A percentile compares a stretch with the other conserved stretches of the same genome.
Conservation (phyloP, 371 early-diverging fungal genomes). For the Mortierella sp. region DNA sequence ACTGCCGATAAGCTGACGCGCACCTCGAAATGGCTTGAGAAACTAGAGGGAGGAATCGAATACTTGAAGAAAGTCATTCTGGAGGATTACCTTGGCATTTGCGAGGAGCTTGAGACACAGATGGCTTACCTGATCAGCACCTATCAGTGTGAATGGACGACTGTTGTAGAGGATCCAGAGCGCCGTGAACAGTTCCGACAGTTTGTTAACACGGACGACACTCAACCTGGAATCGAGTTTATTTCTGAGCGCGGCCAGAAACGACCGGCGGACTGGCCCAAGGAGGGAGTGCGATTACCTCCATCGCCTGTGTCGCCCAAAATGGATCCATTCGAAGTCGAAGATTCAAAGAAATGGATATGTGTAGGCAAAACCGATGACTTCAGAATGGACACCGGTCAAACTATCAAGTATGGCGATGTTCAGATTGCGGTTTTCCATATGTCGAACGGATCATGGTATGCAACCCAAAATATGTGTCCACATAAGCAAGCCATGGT, state of each 20-base stretch:
- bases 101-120: slow-evolving; percentile 68
- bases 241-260: slow-evolving; percentile 72
- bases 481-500: slow-evolving; percentile 78
- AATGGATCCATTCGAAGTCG: slow-evolving; percentile 32
- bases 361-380: slow-evolving; percentile 38
- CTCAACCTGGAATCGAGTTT: slow-evolving; percentile 64
- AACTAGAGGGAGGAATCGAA: slow-evolving; percentile 75
- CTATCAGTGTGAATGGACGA: slow-evolving; percentile 76
- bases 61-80: slow-evolving; percentile 71
- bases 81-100: slow-evolving; percentile 74
- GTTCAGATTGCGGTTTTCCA: slow-evolving; percentile 74
- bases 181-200: slow-evolving; percentile 68
- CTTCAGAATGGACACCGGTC: slow-evolving; percentile 66
- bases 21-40: slow-evolving; percentile 79
- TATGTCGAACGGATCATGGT: slow-evolving; percentile 62
- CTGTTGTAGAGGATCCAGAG: slow-evolving; percentile 68
- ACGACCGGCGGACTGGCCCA: slow-evolving; percentile 76
- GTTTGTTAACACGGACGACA: slow-evolving; percentile 71
- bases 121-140: slow-evolving; percentile 69
- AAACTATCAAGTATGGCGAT: slow-evolving; percentile 67
- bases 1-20: slow-evolving; percentile 76
- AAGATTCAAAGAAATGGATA: slow-evolving; percentile 15
- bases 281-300: slow-evolving; percentile 52
- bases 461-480: slow-evolving; percentile 82
- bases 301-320: slow-evolving; percentile 33